phyloP scores from a whole-genome alignment of 2,329 filamentous ascomycete genomes.

The Eutypella sp. region DNA sequence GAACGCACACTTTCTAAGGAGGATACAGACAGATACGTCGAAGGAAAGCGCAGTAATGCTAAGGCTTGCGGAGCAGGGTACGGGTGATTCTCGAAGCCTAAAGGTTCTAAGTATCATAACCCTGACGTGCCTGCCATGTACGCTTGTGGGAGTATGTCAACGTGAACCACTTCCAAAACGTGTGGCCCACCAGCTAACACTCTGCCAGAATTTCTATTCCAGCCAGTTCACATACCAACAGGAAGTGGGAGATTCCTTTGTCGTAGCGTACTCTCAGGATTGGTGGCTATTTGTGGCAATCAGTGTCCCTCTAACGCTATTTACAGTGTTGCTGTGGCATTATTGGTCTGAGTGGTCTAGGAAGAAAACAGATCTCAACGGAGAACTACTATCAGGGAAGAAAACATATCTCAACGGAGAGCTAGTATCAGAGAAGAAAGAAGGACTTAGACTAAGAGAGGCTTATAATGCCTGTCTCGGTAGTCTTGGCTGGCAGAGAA shows the following conservation, averaged over 20 bases:
- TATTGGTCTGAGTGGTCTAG: no score
- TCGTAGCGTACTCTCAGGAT: background rate
- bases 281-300: background rate
- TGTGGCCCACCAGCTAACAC: background rate
- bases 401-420: no score
- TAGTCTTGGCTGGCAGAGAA: no score
- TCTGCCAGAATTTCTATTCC: background rate
- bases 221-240: background rate
- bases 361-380: no score
- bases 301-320: background rate
- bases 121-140: background rate
- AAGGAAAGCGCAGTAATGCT: background rate
- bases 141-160: background rate
- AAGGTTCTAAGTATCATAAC: background rate
- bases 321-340: no score
- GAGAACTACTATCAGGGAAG: no score
- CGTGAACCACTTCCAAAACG: background rate
- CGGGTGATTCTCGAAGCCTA: background rate
- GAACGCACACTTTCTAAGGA: background rate
- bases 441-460: no score
- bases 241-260: background rate
- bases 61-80: background rate
- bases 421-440: no score
- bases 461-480: no score
- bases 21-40: background rate